phyloP scores from a whole-genome alignment of 805 yeast genomes.

The Yamadazyma ubonensis region DNA sequence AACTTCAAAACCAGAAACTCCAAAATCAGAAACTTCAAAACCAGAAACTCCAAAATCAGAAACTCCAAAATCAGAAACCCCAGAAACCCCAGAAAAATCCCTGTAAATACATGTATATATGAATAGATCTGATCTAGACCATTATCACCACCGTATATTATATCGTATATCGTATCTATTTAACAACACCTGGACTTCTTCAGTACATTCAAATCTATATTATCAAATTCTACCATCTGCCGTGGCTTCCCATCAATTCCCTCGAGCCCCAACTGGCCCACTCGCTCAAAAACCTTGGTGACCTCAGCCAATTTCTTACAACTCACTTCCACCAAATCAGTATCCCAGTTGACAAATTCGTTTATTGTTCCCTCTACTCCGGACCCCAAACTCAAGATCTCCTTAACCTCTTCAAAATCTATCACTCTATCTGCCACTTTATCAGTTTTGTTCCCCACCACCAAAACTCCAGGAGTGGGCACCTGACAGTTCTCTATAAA shows the following conservation, averaged over 20 bases:
- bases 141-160: too few relatives aligned
- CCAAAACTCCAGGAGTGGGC: slow-evolving; percentile 44
- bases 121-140: not conserved
- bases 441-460: slow-evolving; percentile 56
- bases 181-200: slow-evolving; percentile 8
- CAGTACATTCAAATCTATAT: slow-evolving; percentile 26
- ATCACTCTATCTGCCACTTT: slow-evolving; percentile 32
- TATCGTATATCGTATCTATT: too few relatives aligned
- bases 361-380: slow-evolving; percentile 19
- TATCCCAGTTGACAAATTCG: slow-evolving; percentile 34
- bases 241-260: slow-evolving; percentile 10
- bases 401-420: slow-evolving; percentile 35
- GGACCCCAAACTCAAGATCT: slow-evolving; percentile 25
- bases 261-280: slow-evolving; percentile 36
- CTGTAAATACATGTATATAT: slow-evolving; percentile 7
- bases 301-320: slow-evolving; percentile 32
- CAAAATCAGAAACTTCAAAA: slow-evolving; percentile 1
- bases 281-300: slow-evolving; percentile 33
- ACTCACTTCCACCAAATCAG: slow-evolving; percentile 33
- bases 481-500: slow-evolving; percentile 50
- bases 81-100: not conserved
- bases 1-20: slow-evolving; percentile 1
- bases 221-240: slow-evolving; percentile 31
- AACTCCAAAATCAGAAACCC: not conserved
- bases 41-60: not conserved